Conservation (phyloP, 192 early-diverging fungal genomes). For the Geosiphon pyriformis region DNA sequence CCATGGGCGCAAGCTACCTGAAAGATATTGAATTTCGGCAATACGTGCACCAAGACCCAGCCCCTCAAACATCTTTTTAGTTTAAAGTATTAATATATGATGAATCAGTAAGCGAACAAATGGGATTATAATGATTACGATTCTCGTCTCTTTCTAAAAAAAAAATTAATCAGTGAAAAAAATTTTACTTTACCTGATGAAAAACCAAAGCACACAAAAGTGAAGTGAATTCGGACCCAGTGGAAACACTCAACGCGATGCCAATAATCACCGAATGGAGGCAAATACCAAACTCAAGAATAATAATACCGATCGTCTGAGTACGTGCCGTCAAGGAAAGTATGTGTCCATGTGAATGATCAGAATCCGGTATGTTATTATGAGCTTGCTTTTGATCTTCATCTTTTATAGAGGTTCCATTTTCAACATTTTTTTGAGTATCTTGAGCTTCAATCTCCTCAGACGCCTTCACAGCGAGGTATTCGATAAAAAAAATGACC, state of each 20-base stretch:
- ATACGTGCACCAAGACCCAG: constrained; percentile 72
- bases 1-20: constrained; percentile 39
- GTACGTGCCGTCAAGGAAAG: background rate
- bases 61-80: constrained; percentile 73
- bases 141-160: constrained; percentile 4
- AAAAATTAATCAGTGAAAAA: background rate
- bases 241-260: constrained; percentile 55
- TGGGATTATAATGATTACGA: background rate
- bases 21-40: constrained; percentile 39
- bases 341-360: background rate
- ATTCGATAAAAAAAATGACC: constrained; percentile 21
- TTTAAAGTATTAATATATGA: too few species aligned
- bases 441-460: background rate
- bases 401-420: background rate
- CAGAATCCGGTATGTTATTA: background rate
- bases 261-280: constrained; percentile 72
- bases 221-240: constrained; percentile 50
- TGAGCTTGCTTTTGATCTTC: background rate
- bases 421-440: background rate
- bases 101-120: too few species aligned
- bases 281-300: constrained; percentile 63
- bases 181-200: constrained; percentile 59
- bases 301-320: constrained; percentile 44
- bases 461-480: background rate
- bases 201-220: constrained; percentile 65